Percentiles rank a stretch among this genome's conserved stretches.
Evolutionary conservation across 441 rosid species (phyloP).

Genomic region (Croton laevigatus): DNA sequence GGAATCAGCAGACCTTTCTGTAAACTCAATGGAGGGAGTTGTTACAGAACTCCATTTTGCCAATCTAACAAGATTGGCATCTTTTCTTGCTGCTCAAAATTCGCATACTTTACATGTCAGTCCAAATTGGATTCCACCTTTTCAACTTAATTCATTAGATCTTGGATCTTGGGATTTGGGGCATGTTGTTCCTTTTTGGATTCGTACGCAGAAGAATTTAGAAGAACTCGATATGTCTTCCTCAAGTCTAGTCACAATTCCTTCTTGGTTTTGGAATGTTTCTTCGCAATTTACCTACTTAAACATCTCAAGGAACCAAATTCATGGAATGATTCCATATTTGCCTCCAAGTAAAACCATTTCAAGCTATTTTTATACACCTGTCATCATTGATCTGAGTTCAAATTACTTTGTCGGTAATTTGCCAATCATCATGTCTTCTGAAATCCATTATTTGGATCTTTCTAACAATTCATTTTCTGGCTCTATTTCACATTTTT

Average conservation of each 20-base stretch:
- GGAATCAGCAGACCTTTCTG: neutral
- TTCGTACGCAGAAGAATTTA: neutral
- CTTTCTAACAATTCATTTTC: neutral
- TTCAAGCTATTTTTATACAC: neutral
- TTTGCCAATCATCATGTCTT: neutral
- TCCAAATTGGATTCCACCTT: neutral
- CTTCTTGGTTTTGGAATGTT: neutral
- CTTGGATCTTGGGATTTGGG: neutral
- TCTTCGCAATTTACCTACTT: neutral
- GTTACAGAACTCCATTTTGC: neutral
- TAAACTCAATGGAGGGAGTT: neutral
- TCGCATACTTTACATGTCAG: neutral
- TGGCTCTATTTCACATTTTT: neutral
- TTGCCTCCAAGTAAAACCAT: neutral
- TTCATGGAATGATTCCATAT: neutral
- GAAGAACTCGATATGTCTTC: neutral
- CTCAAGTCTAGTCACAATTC: neutral
- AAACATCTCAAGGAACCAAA: neutral
- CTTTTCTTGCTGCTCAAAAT: neutral
- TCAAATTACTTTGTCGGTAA: neutral
- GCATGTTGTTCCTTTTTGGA: neutral
- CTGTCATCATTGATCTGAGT: neutral
- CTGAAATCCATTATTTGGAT: neutral
- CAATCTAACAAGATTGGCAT: neutral
- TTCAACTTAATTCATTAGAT: neutral